Base-by-base conservation (phyloP, 108 stramenopile species). In the Nitzschia putrida region DNA sequence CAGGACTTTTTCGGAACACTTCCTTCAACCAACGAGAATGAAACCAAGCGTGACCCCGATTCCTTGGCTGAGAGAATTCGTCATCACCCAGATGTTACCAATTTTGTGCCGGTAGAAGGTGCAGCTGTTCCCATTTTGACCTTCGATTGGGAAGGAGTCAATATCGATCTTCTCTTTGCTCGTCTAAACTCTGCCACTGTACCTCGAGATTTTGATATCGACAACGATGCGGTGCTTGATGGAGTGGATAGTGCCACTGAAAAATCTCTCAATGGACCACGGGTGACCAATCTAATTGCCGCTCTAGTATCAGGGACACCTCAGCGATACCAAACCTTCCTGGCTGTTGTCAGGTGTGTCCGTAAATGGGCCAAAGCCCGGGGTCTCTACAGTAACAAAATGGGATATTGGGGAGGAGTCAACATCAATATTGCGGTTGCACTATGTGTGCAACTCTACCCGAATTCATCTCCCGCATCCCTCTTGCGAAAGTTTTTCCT, bases 371-470 rank as follows among this genome's bases (percentile, higher is more conserved):
- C 94, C 64, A 98, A 98, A 68, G 77, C 76, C 14, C 83, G 98
- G n/a, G 99, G 99, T 21, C 45, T 99, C 69, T 99, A 99, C 76
- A 85, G 84, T 59, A 99, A 99, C 86, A 99, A 99, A 81, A 68
- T 57, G 67, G 98, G 98, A 7, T 99, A 97, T 66, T 88, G 97
- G 85, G 98, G 97, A 8, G 94, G 94, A 34, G 95, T 99, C 53
- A 99, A 99, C 80, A 95, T 94, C 82, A 97, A 97, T 64, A 98
- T 99, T 68, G 87, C 96, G 45, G 96, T 96, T 40, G 95, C 95
- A 11, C 78, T 97, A 26, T 81, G 89, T 14, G 84, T 96, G 39
- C 99, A 99, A 78, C 79, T 97, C 21, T 98, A 94, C 79, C 98
- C 98, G 34, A 87, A 89, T 49, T 89, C 90, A 0, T 81, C 80